Evolutionary conservation across 2,329 filamentous ascomycete genomes (phyloP).

Genomic region (Furcasterigmium sp.): DNA sequence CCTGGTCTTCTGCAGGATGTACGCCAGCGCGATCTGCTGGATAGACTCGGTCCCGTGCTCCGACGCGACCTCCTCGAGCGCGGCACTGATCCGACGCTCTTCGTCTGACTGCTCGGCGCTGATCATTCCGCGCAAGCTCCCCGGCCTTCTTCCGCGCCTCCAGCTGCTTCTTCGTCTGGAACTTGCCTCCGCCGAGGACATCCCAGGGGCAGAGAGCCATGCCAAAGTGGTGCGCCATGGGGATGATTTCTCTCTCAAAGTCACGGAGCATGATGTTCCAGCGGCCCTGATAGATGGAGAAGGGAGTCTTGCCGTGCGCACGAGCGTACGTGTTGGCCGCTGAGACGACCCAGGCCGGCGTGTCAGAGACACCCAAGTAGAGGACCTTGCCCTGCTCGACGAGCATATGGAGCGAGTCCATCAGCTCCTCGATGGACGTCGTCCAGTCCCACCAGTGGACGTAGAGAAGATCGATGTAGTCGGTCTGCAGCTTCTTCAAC

Average conservation of each 20-base stretch:
- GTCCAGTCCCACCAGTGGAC: conserved; percentile 40
- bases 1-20: conserved; percentile 43
- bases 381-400: conserved; percentile 35
- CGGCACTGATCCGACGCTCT: conserved; percentile 46
- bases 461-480: conserved; percentile 39
- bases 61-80: conserved; percentile 55
- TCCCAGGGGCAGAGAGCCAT: conserved; percentile 58
- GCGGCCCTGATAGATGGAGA: conserved; percentile 32
- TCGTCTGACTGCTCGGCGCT: conserved; percentile 34
- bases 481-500: conserved; percentile 37
- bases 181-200: conserved; percentile 46
- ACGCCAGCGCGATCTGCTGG: conserved; percentile 52
- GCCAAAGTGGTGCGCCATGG: conserved; percentile 33
- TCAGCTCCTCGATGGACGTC: conserved; percentile 34
- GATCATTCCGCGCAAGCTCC: conserved; percentile 29
- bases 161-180: conserved; percentile 34
- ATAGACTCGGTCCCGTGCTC: conserved; percentile 50
- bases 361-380: conserved; percentile 34
- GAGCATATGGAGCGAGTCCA: conserved; percentile 34
- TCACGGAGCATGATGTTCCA: conserved; percentile 29
- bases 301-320: conserved; percentile 26
- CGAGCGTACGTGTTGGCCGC: conserved; percentile 32
- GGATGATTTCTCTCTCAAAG: conserved; percentile 36
- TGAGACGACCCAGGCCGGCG: conserved; percentile 32
- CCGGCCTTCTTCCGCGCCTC: conserved; percentile 23